Conservation (phyloP, 768 basidiomycete species). For the Kwoniella heveanensis region DNA sequence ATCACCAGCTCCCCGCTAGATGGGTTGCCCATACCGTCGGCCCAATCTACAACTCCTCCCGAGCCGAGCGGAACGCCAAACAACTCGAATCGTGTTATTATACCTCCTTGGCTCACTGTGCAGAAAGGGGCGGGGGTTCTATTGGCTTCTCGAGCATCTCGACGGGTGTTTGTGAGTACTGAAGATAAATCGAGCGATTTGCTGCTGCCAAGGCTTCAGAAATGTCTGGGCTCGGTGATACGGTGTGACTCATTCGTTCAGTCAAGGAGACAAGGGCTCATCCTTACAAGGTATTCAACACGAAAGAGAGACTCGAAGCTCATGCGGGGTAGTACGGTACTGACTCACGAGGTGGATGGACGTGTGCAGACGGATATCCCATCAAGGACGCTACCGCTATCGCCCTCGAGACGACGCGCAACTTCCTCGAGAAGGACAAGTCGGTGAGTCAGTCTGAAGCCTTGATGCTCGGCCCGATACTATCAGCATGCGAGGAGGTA, state of each 20-base stretch:
- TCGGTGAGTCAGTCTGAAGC: conserved; percentile 37
- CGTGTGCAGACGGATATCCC: conserved; percentile 54
- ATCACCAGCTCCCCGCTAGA: conserved; percentile 50
- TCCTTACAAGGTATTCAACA: too few relatives aligned
- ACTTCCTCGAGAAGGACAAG: conserved; percentile 38
- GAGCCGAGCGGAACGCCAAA: conserved; percentile 29
- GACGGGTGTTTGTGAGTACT: conserved; percentile 29
- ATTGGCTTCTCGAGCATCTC: conserved; percentile 56
- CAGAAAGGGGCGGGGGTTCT: conserved; percentile 39
- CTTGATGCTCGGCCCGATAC: too few relatives aligned
- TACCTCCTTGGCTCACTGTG: conserved; percentile 45
- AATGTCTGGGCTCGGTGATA: too few relatives aligned
- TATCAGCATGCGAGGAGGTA: too few relatives aligned
- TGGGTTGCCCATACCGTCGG: conserved; percentile 56
- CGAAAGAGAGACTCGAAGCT: neutral
- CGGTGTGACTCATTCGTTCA: too few relatives aligned
- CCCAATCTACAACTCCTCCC: conserved; percentile 49
- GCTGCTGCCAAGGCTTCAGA: too few relatives aligned
- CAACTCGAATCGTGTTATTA: conserved; percentile 51
- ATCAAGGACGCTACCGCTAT: conserved; percentile 54
- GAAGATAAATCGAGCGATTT: too few relatives aligned
- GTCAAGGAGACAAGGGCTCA: too few relatives aligned
- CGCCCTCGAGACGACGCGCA: conserved; percentile 49
- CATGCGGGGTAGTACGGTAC: neutral
- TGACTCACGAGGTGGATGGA: neutral